Percentiles rank a stretch among this genome's conserved stretches.
Conservation (phyloP, 2,329 filamentous ascomycete species). For the Aspergillus alliaceus region DNA sequence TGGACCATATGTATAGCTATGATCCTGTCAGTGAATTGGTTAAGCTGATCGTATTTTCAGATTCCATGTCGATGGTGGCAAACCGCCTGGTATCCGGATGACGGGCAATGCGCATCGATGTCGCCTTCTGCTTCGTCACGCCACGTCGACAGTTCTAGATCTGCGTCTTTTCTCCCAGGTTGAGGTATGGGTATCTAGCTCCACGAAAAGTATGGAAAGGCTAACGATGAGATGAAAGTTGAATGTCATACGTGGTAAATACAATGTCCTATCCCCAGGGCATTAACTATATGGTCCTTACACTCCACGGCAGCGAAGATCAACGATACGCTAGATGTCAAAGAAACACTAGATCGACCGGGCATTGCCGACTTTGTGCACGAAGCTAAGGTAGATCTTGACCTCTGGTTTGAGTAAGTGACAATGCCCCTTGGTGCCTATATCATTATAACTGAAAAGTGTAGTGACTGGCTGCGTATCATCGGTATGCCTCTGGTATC, state of each 20-base stretch:
- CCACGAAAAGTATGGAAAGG: neutral
- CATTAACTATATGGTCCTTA: neutral
- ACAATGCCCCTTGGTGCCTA: neutral
- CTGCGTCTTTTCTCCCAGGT: constrained; percentile 55
- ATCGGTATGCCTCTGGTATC: constrained; percentile 25
- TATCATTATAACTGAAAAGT: constrained; percentile 6
- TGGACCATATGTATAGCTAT: constrained; percentile 48
- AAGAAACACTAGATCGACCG: constrained; percentile 28
- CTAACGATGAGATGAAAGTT: constrained; percentile 28
- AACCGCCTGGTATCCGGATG: constrained; percentile 42
- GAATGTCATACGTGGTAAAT: constrained; percentile 41
- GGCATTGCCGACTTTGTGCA: constrained; percentile 44
- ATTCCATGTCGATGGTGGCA: constrained; percentile 48
- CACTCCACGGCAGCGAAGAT: constrained; percentile 30
- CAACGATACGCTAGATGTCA: constrained; percentile 34
- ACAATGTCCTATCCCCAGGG: neutral
- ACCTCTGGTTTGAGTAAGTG: constrained; percentile 49
- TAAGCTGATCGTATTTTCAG: constrained; percentile 15
- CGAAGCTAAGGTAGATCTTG: constrained; percentile 50
- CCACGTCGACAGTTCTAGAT: constrained; percentile 49
- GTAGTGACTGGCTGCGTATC: constrained; percentile 37
- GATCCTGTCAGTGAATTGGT: too few relatives aligned
- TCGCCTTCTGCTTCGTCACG: constrained; percentile 46
- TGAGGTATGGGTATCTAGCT: constrained; percentile 31
- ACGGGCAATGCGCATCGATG: constrained; percentile 44